These are phyloP conservation scores for Sclerotinia trifoliorum DNA, from an alignment of 2,329 filamentous ascomycete genomes.

Conservation along the genomic window DNA sequence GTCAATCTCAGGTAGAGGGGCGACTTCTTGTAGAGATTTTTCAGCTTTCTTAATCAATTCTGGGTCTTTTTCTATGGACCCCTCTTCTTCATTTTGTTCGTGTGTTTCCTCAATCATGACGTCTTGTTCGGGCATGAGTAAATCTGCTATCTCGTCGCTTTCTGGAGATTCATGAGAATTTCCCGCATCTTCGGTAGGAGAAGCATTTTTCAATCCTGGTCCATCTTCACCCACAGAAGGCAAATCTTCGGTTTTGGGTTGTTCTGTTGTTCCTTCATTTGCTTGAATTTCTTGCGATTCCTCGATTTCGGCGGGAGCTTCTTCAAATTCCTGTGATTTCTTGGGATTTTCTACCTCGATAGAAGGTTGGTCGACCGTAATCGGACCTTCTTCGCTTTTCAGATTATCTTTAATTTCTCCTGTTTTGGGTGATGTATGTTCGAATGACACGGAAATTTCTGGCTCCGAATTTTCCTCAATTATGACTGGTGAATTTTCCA, in stretches of 20 bases:
- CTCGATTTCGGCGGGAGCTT: neutral
- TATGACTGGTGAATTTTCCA: neutral
- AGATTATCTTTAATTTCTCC: neutral
- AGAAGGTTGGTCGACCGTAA: neutral
- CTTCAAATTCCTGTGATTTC: neutral
- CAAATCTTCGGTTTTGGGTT: neutral
- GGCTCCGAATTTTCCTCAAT: neutral
- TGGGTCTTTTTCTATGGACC: neutral
- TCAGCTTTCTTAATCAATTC: neutral
- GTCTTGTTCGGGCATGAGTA: constrained; percentile 16
- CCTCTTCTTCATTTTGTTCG: neutral
- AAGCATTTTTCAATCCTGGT: neutral
- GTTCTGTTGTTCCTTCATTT: neutral
- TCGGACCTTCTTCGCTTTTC: neutral
- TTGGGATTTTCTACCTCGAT: neutral
- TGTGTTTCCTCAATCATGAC: too few species aligned
- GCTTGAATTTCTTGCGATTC: neutral
- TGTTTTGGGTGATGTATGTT: neutral
- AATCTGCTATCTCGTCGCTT: constrained; percentile 9
- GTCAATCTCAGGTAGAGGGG: neutral
- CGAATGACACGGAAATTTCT: neutral
- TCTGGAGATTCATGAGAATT: neutral
- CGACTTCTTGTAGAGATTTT: neutral
- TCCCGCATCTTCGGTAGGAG: neutral
- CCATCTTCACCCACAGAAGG: neutral